phyloP scores from a whole-genome alignment of 768 basidiomycete species.

The Naematelia encephala region DNA sequence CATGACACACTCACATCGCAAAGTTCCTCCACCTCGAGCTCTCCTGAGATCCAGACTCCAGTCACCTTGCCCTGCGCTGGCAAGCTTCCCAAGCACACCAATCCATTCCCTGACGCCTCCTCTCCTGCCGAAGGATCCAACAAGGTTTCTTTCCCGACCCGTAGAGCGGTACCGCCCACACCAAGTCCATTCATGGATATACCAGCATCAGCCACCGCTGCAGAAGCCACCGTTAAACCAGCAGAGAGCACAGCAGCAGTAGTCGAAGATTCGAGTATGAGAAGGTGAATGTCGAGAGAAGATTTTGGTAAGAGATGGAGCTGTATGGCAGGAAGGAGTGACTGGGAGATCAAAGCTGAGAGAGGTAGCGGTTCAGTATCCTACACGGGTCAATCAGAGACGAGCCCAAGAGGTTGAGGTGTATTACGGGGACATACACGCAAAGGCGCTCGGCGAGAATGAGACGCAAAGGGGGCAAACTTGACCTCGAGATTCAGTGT shows the following conservation, averaged over 20 bases:
- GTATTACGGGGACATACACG: slow-evolving; percentile 72
- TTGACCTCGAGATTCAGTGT: slow-evolving; percentile 92
- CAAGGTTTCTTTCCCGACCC: slow-evolving; percentile 52
- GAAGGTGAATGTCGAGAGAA: slow-evolving; percentile 84
- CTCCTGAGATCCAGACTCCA: slow-evolving; percentile 80
- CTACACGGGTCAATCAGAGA: slow-evolving; percentile 56
- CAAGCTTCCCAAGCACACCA: slow-evolving; percentile 76
- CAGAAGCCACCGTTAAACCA: slow-evolving; percentile 79
- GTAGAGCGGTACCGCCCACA: slow-evolving; percentile 72
- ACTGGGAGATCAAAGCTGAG: slow-evolving; percentile 75
- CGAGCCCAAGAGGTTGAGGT: background rate
- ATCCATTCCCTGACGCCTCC: slow-evolving; percentile 58
- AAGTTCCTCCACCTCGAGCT: slow-evolving; percentile 58
- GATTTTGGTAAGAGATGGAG: slow-evolving; percentile 92
- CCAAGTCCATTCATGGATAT: slow-evolving; percentile 88
- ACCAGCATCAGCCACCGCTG: slow-evolving; percentile 80
- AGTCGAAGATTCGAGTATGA: slow-evolving; percentile 85
- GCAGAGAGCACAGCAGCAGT: slow-evolving; percentile 83
- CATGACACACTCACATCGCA: slow-evolving; percentile 56
- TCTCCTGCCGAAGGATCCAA: slow-evolving; percentile 82
- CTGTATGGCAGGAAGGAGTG: slow-evolving; percentile 72
- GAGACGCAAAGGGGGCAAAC: slow-evolving; percentile 88
- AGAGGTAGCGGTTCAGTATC: slow-evolving; percentile 91
- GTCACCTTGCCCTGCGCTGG: slow-evolving; percentile 82
- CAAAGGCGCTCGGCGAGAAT: slow-evolving; percentile 72